These are phyloP conservation scores for Phaffomyces antillensis DNA, from an alignment of 805 yeast genomes.

Conservation along the genomic window DNA sequence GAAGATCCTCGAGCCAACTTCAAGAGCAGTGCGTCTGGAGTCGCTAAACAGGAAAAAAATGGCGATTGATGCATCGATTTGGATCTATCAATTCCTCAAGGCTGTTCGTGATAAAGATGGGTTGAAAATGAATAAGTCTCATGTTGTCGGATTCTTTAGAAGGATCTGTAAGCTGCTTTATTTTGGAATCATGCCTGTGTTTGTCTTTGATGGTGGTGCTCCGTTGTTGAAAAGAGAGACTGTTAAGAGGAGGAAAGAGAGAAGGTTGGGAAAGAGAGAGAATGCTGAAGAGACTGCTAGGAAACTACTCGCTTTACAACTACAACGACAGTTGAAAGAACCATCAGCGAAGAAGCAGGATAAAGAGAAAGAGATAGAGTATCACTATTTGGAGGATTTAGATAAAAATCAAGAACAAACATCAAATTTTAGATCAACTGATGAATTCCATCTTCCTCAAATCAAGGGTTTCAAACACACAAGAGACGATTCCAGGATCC, in stretches of 20 bases:
- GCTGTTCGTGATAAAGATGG: slow-evolving; percentile 94
- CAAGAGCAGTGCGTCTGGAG: slow-evolving; percentile 85
- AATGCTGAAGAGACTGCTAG: slow-evolving; percentile 71
- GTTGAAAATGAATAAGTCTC: slow-evolving; percentile 67
- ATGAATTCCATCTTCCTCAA: slow-evolving; percentile 82
- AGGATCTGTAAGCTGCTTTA: slow-evolving; percentile 85
- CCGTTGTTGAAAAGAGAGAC: slow-evolving; percentile 78
- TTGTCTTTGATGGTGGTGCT: slow-evolving; percentile 95
- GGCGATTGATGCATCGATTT: slow-evolving; percentile 97
- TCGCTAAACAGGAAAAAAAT: slow-evolving; percentile 68
- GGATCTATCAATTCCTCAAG: slow-evolving; percentile 95
- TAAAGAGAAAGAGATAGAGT: slow-evolving; percentile 19
- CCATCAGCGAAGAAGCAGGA: background rate
- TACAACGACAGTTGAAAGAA: slow-evolving; percentile 38
- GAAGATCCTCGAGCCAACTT: slow-evolving; percentile 85
- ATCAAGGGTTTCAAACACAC: slow-evolving; percentile 48
- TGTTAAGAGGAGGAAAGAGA: slow-evolving; percentile 61
- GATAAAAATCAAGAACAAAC: slow-evolving; percentile 7
- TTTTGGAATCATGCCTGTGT: slow-evolving; percentile 82
- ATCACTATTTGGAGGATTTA: slow-evolving; percentile 32
- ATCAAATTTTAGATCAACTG: slow-evolving; percentile 43
- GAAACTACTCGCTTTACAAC: slow-evolving; percentile 68
- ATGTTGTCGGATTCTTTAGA: slow-evolving; percentile 91
- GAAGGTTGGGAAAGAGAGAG: slow-evolving; percentile 68
- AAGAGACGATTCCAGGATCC: slow-evolving; percentile 61